Evolutionary conservation across 306 rosid genomes (phyloP), one percentile per base, ranked within the genome.

Genomic region (Arachis hypogaea): DNA sequence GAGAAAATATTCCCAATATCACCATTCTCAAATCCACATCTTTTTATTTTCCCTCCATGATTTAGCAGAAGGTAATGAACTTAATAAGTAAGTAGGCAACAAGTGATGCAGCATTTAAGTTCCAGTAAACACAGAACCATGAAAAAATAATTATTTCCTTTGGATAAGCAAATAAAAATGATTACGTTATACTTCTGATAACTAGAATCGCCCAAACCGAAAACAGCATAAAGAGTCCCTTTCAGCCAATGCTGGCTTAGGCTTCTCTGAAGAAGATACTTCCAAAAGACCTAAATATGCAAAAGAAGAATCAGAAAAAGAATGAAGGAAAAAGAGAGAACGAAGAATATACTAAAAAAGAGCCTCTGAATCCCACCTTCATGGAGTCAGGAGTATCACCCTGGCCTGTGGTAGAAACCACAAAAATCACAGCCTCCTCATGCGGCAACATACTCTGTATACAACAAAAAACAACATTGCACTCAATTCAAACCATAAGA

Each of bases 381-480:
- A 93, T 89, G 75, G 98, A 69, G 85, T 89, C 92, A 33, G 97
- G 97, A 64, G 96, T 45, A 69, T 94, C 97, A 7, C 98, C 98
- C 83, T 94, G 98, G 74, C 98, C 97, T 2, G 98, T 91, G 59
- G 98, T 94, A 57, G 97, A 94, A 81, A 91, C 97, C 69, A 94
- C 93, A 80, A 94, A 91, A 84, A 89, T 73, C 59, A 88, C 85
- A 77, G 90, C 86, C 36, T 71, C 84, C 77, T 91, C 97, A 5
- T 71, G 73, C 22, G 90, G 85, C 71, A 94, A 80, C 55, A 77
- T 51, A 68, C 76, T 83, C 98, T 93, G 88, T 30, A 59, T 52
- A 70, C 74, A 83, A 55, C 44, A 66, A 14, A 42, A 42, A 69
- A 65, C 18, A 51, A 51, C 72, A 71, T 74, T 16, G 51, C 45